Percentiles rank a stretch among this genome's conserved stretches.
These are phyloP conservation scores for Globisporangium uncinulatum DNA, from an alignment of 352 stramenopile genomes.

Conservation along the genomic window DNA sequence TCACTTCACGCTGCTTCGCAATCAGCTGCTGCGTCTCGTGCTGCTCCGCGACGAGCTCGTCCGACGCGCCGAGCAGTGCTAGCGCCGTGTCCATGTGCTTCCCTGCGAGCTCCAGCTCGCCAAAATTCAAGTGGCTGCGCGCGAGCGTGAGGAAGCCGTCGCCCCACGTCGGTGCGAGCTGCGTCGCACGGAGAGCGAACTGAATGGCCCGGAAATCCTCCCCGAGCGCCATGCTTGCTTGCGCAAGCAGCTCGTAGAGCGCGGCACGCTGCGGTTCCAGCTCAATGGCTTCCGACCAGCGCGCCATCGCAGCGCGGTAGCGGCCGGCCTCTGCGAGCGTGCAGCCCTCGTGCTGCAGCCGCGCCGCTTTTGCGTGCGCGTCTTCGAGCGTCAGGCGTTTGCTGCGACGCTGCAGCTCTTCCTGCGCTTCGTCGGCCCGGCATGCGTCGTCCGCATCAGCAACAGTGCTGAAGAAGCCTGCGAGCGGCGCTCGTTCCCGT, in stretches of 20 bases:
- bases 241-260: slow-evolving; percentile 64
- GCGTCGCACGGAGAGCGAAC: slow-evolving; percentile 48
- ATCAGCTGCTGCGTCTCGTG: slow-evolving; percentile 41
- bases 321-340: slow-evolving; percentile 58
- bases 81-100: slow-evolving; percentile 44
- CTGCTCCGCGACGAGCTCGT: slow-evolving; percentile 44
- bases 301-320: slow-evolving; percentile 55
- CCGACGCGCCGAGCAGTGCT: slow-evolving; percentile 25
- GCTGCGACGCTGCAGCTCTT: background rate
- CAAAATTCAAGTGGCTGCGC: slow-evolving; percentile 73
- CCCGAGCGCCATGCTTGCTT: slow-evolving; percentile 59
- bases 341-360: slow-evolving; percentile 74
- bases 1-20: slow-evolving; percentile 26
- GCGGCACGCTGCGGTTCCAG: slow-evolving; percentile 38
- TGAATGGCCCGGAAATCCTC: slow-evolving; percentile 77
- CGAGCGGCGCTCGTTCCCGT: background rate
- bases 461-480: slow-evolving; percentile 4
- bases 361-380: slow-evolving; percentile 36
- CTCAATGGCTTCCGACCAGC: slow-evolving; percentile 56
- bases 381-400: slow-evolving; percentile 47
- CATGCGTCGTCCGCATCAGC: slow-evolving; percentile 8
- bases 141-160: slow-evolving; percentile 68
- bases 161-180: slow-evolving; percentile 51
- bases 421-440: slow-evolving; percentile 1
- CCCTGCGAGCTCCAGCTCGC: slow-evolving; percentile 60